Evolutionary conservation across 495 filamentous ascomycete genomes (phyloP).

Genomic region (Lasiosphaeria ovina): DNA sequence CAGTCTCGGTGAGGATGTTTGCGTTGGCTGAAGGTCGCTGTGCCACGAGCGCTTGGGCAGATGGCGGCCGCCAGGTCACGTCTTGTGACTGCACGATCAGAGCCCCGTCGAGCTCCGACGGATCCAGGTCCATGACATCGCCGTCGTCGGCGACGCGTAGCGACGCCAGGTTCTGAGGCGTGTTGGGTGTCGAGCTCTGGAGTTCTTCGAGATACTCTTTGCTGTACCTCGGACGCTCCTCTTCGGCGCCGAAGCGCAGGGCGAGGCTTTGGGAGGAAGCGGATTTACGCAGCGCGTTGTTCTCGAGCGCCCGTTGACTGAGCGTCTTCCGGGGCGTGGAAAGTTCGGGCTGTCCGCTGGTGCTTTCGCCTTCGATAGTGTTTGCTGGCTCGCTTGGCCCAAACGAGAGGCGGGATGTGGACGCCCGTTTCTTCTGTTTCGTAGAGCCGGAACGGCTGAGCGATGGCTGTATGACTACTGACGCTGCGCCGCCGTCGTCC

Average conservation of each 20-base stretch:
- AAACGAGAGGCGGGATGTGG: slow-evolving; percentile 73
- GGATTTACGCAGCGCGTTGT: slow-evolving; percentile 58
- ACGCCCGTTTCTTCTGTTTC: slow-evolving; percentile 60
- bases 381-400: slow-evolving; percentile 53
- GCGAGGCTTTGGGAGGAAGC: slow-evolving; percentile 31
- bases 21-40: slow-evolving; percentile 10
- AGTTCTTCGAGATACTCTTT: slow-evolving; percentile 84
- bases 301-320: slow-evolving; percentile 67
- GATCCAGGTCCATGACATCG: slow-evolving; percentile 48
- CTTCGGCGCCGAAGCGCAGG: slow-evolving; percentile 58
- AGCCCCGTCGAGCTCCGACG: slow-evolving; percentile 55
- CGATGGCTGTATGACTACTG: slow-evolving; percentile 38
- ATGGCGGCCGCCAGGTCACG: slow-evolving; percentile 18
- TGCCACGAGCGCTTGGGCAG: slow-evolving; percentile 6
- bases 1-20: slow-evolving; percentile 71
- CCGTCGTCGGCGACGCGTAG: slow-evolving; percentile 20
- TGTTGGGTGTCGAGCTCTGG: slow-evolving; percentile 75
- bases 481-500: slow-evolving; percentile 34
- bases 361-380: slow-evolving; percentile 50
- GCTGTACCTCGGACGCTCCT: slow-evolving; percentile 75
- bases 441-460: slow-evolving; percentile 38
- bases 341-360: slow-evolving; percentile 11
- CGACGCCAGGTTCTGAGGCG: slow-evolving; percentile 58
- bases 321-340: slow-evolving; percentile 67
- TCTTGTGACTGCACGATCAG: slow-evolving; percentile 58